phyloP scores from a whole-genome alignment of 1,284 basidiomycete genomes.

The Cryptococcus sp. region DNA sequence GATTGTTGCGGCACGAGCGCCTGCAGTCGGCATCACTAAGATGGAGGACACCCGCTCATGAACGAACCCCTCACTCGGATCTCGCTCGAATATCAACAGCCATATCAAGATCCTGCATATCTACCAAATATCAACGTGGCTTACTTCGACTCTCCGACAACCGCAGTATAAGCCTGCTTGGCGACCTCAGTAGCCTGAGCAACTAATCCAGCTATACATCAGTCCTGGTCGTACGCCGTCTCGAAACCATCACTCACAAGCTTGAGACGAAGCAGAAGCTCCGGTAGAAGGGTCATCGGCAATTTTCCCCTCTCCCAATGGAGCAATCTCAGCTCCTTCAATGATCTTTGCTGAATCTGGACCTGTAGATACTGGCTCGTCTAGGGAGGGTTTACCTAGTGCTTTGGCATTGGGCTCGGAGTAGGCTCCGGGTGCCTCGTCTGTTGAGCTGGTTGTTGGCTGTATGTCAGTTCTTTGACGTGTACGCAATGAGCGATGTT shows the following conservation, averaged over 20 bases:
- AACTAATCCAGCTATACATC: conserved; percentile 15
- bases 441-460: not conserved
- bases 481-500: not conserved
- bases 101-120: too few relatives aligned
- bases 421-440: not conserved
- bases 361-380: conserved; percentile 15
- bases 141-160: conserved; percentile 15
- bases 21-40: too few relatives aligned
- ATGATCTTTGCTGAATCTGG: conserved; percentile 15
- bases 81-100: too few relatives aligned
- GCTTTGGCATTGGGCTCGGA: not conserved
- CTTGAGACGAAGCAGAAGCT: not conserved
- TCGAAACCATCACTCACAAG: not conserved
- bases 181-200: conserved; percentile 17
- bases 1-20: too few relatives aligned
- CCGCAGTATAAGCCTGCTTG: conserved; percentile 19
- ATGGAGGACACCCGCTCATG: too few relatives aligned
- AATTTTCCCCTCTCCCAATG: conserved; percentile 23
- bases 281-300: conserved; percentile 22
- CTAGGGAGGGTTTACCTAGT: not conserved
- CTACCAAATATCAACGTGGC: too few relatives aligned
- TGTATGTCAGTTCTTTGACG: not conserved
- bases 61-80: too few relatives aligned
- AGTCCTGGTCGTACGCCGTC: not conserved
- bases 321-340: conserved; percentile 23